phyloP scores from a whole-genome alignment of 352 stramenopile species.

The Peronospora farinosa region DNA sequence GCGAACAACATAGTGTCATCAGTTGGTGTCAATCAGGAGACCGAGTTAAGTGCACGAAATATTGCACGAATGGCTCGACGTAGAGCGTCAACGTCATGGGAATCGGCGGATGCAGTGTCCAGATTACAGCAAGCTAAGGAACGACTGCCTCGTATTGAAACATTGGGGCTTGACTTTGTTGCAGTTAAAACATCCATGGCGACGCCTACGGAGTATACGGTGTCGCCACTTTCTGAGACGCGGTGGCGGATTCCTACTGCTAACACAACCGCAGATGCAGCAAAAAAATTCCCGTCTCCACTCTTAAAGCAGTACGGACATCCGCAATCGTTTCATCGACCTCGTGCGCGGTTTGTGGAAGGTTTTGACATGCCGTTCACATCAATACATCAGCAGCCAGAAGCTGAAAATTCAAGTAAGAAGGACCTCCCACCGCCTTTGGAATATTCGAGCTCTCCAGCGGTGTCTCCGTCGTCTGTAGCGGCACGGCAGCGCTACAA shows the following conservation, averaged over 20 bases:
- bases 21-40: conserved; percentile 10
- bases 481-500: conserved; percentile 21
- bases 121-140: conserved; percentile 20
- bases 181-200: conserved; percentile 8
- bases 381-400: conserved; percentile 12
- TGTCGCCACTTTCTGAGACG: conserved; percentile 41
- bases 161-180: conserved; percentile 13
- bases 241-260: conserved; percentile 48
- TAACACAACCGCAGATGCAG: conserved; percentile 23
- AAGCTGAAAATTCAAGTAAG: conserved; percentile 4
- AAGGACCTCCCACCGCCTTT: conserved; percentile 16
- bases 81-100: conserved; percentile 17
- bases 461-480: conserved; percentile 24
- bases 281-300: conserved; percentile 18
- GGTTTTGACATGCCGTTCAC: conserved; percentile 5
- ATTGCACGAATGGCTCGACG: conserved; percentile 8
- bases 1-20: conserved; percentile 8
- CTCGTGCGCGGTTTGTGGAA: conserved; percentile 18
- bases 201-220: conserved; percentile 44
- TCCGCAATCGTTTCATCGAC: conserved; percentile 23
- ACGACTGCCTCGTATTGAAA: conserved; percentile 29
- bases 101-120: neutral
- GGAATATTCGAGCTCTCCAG: conserved; percentile 32
- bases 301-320: conserved; percentile 12
- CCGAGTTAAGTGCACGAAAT: conserved; percentile 3